Evolutionary conservation across 2,329 filamentous ascomycete genomes (phyloP).

Genomic region (Didymosphaeria variabile): DNA sequence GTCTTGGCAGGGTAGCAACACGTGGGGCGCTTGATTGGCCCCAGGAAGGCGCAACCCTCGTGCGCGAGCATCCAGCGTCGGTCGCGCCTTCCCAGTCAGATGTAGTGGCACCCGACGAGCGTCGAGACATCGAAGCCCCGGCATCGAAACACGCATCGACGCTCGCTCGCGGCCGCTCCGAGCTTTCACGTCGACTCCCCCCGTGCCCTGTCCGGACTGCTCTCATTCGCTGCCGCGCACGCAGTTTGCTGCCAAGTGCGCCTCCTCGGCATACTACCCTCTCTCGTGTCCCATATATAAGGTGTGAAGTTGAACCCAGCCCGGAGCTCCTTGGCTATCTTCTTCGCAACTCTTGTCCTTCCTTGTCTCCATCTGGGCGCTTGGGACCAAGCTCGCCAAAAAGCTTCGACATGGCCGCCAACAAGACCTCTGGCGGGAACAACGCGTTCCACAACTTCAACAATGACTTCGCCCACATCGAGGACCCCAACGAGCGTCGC

Average conservation of each 20-base stretch:
- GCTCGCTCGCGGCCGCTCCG: conserved; percentile 9
- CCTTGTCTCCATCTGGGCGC: conserved; percentile 15
- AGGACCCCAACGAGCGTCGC: conserved; percentile 80
- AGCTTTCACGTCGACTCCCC: not conserved
- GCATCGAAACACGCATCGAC: not conserved
- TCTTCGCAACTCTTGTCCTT: conserved; percentile 23
- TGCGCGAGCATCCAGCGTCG: not conserved
- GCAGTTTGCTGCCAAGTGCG: conserved; percentile 7
- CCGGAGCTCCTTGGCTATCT: conserved; percentile 13
- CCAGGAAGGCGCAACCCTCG: not conserved
- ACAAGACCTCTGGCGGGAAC: conserved; percentile 40
- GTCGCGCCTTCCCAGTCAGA: conserved; percentile 9
- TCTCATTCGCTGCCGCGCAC: conserved; percentile 10
- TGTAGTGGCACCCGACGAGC: not conserved
- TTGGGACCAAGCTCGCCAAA: conserved; percentile 27
- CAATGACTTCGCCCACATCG: conserved; percentile 72
- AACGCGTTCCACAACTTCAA: conserved; percentile 62
- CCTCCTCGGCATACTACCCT: conserved; percentile 7
- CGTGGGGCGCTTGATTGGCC: conserved; percentile 1
- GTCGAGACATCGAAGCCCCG: not conserved
- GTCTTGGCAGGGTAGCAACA: conserved; percentile 1
- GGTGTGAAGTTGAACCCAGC: not conserved
- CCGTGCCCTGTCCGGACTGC: conserved; percentile 2
- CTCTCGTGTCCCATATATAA: conserved; percentile 9
- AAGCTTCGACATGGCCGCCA: conserved; percentile 24